Conservation (phyloP, 2,329 filamentous ascomycete genomes). For the Xylaria sp. region DNA sequence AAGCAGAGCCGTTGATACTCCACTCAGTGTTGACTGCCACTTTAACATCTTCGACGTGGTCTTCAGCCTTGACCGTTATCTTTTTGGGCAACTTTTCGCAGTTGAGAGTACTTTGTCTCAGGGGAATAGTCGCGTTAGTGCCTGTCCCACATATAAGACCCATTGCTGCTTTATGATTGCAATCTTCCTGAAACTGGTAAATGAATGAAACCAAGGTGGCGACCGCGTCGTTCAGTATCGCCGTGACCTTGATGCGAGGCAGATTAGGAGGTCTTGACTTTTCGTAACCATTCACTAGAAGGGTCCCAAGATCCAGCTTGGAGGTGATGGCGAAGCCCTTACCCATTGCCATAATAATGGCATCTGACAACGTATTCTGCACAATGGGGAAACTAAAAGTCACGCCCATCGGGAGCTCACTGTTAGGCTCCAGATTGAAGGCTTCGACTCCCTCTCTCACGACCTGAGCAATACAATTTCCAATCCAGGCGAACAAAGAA, state of each 20-base stretch:
- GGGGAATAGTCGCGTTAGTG: constrained; percentile 81
- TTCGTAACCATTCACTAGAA: constrained; percentile 69
- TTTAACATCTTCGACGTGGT: constrained; percentile 63
- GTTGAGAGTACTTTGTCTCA: constrained; percentile 72
- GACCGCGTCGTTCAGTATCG: constrained; percentile 85
- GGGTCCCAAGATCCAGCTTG: constrained; percentile 68
- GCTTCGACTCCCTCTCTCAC: constrained; percentile 66
- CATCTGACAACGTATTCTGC: constrained; percentile 70
- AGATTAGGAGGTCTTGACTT: constrained; percentile 60
- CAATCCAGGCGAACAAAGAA: constrained; percentile 84
- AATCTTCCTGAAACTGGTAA: constrained; percentile 72
- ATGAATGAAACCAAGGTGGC: constrained; percentile 82
- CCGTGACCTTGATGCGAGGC: constrained; percentile 75
- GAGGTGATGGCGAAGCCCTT: constrained; percentile 73
- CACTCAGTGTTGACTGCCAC: constrained; percentile 87
- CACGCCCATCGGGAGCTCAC: constrained; percentile 71
- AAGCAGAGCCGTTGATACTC: constrained; percentile 81
- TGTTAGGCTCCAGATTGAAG: constrained; percentile 55
- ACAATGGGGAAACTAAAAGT: constrained; percentile 78
- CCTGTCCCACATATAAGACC: constrained; percentile 85
- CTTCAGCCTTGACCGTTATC: constrained; percentile 61
- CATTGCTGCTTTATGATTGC: constrained; percentile 76
- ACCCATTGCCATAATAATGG: constrained; percentile 74
- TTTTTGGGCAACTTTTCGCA: constrained; percentile 67
- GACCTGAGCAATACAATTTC: constrained; percentile 78